Base-by-base conservation (phyloP, 176 grass and related monocot species). In the Areca catechu region DNA sequence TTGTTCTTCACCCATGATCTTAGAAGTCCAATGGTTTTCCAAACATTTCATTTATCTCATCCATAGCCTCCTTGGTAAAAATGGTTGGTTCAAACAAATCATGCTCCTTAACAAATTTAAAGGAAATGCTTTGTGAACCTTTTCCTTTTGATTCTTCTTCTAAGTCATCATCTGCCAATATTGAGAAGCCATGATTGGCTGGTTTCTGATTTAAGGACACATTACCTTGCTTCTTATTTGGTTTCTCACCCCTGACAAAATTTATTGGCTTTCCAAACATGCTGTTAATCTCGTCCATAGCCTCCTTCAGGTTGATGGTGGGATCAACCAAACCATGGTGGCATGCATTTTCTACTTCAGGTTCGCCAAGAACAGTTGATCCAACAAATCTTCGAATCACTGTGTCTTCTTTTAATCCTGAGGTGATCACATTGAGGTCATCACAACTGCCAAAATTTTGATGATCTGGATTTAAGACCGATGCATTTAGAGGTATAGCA, bases 31-130 rank as follows among this genome's bases (percentile, higher is more conserved):
- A 77, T 16, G 80, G 78, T 70, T 75, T 83, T 56, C 92, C 81
- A 64, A 91, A 97, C 87, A 97, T 80, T 53, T 85, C 80, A 60
- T 91, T 91, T 51, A 97, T 88, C 56, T 97, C 87, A 1, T 73
- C 76, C 93, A 97, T 85, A 20, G 89, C 93, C 50, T 88, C 74
- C 0, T 66, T 76, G 22, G 92, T 97, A 54, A 83, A 88, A 68
- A 77, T 74, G 58, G 87, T 97, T 16, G 92, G 86, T 76, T 97
- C 93, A 80, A 85, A 97, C n/a, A 97, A 61, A 72, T 62, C 86
- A 69, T 55, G 57, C 16, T 66, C 63, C 27, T 51, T 56, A 28
- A 19, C 82, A 70, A 69, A 74, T 56, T 82, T 83, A 63, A 24
- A 56, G 20, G 79, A 48, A 28, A 22, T 64, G 19, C 23, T 80